Evolutionary conservation across 2,329 filamentous ascomycete genomes (phyloP), one percentile per base, ranked within the genome.

Genomic region (Fusarium torreyae): DNA sequence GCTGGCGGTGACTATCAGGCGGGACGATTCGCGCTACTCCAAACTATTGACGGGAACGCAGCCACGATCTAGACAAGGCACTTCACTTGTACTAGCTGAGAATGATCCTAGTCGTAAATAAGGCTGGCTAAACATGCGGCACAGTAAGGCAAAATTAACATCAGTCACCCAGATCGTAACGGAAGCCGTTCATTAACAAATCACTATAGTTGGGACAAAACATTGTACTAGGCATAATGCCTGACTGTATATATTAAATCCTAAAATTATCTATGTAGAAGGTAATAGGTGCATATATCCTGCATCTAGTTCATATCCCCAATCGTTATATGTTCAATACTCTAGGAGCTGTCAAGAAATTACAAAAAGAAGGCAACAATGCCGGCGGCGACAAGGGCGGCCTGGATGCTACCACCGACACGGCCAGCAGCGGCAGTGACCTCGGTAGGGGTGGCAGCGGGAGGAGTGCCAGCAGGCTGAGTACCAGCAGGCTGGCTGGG

Each of bases 311-410:
- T 31, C 63, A 46, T 17, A 39, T 63, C 52, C 57, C 56, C 24
- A 52, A 42, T 53, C 43, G 38, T 63, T 49, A 53, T 58, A 39
- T 68, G 26, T 46, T 57, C 63, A 34, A 48, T 44, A 52, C 65
- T 68, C 65, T n/a, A 0, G 22, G 63, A 68, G 63, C 48, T 34
- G 18, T 39, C 15, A 64, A 49, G 42, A 36, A 57, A 64, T 40
- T 68, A 68, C 64, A 68, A 26, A 24, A 68, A 54, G 40, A 68
- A 65, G 22, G 65, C 66, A 34, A 68, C 59, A 31, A 65, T 59
- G 43, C 64, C 64, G 31, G 54, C 66, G 6, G 22, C 60, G 20
- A 68, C 49, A 51, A 65, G 33, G 42, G 50, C 50, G 13, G 61
- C 56, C 20, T 50, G 31, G 50, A 59, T 8, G 46, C 54, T 56